Percentiles rank a stretch among this genome's conserved stretches.
These are phyloP conservation scores for Tremella fuciformis DNA, from an alignment of 768 basidiomycete species.

Conservation along the genomic window DNA sequence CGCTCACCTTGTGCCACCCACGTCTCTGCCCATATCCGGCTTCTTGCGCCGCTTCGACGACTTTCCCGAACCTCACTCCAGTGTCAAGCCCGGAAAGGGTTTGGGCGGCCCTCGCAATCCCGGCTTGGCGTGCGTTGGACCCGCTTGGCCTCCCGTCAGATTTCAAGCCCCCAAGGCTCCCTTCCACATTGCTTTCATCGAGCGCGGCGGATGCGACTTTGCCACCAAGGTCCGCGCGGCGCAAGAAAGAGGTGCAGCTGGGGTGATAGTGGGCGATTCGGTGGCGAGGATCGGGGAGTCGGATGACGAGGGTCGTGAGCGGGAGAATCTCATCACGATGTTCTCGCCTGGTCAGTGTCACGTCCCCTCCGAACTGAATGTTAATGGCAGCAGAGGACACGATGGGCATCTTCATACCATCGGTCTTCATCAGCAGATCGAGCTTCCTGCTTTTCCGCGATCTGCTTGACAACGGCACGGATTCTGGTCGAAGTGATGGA, in stretches of 20 bases:
- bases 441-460: conserved; percentile 69
- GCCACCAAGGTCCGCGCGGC: conserved; percentile 76
- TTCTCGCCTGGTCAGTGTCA: conserved; percentile 72
- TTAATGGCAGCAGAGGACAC: conserved; percentile 58
- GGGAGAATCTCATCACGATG: conserved; percentile 82
- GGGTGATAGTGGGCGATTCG: conserved; percentile 87
- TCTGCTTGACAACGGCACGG: conserved; percentile 72
- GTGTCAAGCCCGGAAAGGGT: background rate
- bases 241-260: conserved; percentile 70
- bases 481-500: conserved; percentile 54
- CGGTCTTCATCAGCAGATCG: conserved; percentile 81
- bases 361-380: background rate
- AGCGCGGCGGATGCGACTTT: conserved; percentile 86
- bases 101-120: background rate
- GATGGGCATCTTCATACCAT: conserved; percentile 75
- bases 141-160: conserved; percentile 24
- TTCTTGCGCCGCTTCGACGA: conserved; percentile 22
- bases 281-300: conserved; percentile 57
- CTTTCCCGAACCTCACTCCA: conserved; percentile 9
- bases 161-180: conserved; percentile 9
- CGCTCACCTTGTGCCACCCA: conserved; percentile 14
- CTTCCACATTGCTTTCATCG: conserved; percentile 73
- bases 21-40: conserved; percentile 32
- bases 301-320: conserved; percentile 40
- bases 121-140: conserved; percentile 25